These are phyloP conservation scores for Malbranchea zuffiana DNA, from an alignment of 2,329 filamentous ascomycete genomes.

Conservation along the genomic window DNA sequence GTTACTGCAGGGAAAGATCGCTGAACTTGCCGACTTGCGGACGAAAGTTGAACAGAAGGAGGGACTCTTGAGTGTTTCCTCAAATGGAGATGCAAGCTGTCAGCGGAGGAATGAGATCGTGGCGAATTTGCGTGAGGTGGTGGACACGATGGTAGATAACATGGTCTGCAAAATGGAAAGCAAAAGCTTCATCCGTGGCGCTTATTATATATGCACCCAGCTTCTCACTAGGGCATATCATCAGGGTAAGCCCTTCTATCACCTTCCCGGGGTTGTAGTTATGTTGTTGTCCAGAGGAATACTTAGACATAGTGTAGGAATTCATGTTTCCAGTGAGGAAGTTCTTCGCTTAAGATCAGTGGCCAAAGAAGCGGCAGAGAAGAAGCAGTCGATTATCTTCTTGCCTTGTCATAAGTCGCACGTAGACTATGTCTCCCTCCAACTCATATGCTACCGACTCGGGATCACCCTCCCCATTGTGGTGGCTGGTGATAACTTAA, in stretches of 20 bases:
- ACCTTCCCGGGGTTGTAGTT: background rate
- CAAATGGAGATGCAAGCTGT: slow-evolving; percentile 14
- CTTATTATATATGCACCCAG: slow-evolving; percentile 83
- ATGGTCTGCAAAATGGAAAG: slow-evolving; percentile 99
- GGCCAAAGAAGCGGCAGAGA: slow-evolving; percentile 67
- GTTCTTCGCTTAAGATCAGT: slow-evolving; percentile 71
- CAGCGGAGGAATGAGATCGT: slow-evolving; percentile 52
- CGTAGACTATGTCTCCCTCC: slow-evolving; percentile 89
- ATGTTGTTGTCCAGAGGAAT: background rate
- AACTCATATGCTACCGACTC: slow-evolving; percentile 88
- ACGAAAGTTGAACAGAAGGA: slow-evolving; percentile 66
- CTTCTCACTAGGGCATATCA: slow-evolving; percentile 87
- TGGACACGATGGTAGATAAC: slow-evolving; percentile 74
- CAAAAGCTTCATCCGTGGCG: slow-evolving; percentile 79
- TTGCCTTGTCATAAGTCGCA: slow-evolving; percentile 89
- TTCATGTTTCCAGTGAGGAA: slow-evolving; percentile 92
- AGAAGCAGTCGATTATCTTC: slow-evolving; percentile 94
- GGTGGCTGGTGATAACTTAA: slow-evolving; percentile 90
- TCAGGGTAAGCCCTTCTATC: slow-evolving; percentile 45
- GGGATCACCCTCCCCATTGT: slow-evolving; percentile 83
- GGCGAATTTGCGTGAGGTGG: slow-evolving; percentile 63
- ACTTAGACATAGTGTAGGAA: slow-evolving; percentile 39
- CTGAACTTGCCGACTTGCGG: slow-evolving; percentile 62
- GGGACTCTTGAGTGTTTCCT: slow-evolving; percentile 47
- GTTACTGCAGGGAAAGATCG: slow-evolving; percentile 62